phyloP scores from a whole-genome alignment of 352 stramenopile species.

The Elongisporangium senticosum region DNA sequence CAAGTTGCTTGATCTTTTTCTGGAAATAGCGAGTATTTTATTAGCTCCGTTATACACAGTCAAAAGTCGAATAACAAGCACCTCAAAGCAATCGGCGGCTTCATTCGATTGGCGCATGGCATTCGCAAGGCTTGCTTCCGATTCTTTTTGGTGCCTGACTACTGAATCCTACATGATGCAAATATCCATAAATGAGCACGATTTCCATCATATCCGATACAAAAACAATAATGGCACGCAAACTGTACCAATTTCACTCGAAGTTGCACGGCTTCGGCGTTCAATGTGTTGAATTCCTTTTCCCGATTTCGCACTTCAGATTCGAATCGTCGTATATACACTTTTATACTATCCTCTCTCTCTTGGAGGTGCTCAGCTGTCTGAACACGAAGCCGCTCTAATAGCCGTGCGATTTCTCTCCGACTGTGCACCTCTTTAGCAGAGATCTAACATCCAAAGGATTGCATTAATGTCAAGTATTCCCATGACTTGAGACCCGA shows the following conservation, averaged over 20 bases:
- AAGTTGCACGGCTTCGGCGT: conserved; percentile 40
- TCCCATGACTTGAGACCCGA: neutral
- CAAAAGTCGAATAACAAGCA: conserved; percentile 4
- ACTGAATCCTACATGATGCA: conserved; percentile 23
- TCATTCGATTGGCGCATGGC: conserved; percentile 31
- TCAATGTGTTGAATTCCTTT: conserved; percentile 43
- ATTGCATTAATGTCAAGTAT: neutral
- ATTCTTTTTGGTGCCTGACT: conserved; percentile 41
- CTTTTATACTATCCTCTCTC: conserved; percentile 31
- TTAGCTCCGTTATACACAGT: no score
- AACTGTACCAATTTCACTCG: conserved; percentile 37
- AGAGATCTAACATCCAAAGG: conserved; percentile 25
- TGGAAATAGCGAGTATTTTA: neutral
- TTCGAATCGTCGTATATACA: conserved; percentile 29
- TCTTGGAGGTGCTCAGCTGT: conserved; percentile 42
- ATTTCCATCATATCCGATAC: neutral
- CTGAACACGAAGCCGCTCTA: conserved; percentile 48
- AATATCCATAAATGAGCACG: neutral
- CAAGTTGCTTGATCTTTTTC: conserved; percentile 10
- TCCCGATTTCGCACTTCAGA: conserved; percentile 38
- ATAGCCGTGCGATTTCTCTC: conserved; percentile 60
- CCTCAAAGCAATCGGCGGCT: conserved; percentile 37
- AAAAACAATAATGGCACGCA: neutral
- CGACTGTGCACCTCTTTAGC: conserved; percentile 59
- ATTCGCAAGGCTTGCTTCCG: conserved; percentile 43